Conservation (phyloP, 495 filamentous ascomycete genomes). For the Penicillium argentinense region DNA sequence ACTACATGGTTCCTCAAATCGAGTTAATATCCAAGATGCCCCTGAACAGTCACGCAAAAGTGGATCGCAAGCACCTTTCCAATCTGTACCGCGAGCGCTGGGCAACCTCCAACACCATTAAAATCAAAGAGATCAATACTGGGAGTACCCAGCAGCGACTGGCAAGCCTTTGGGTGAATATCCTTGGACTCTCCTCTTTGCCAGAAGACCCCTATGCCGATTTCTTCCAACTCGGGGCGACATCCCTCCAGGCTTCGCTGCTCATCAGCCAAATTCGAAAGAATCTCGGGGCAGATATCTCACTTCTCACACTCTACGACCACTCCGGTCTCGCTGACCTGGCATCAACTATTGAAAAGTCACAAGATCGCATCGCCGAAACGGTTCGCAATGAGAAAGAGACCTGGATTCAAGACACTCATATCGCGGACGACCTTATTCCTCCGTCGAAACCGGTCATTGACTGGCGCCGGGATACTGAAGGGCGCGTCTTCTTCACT, state of each 20-base stretch:
- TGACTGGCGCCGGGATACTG: constrained; percentile 14
- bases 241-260: constrained; percentile 10
- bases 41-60: constrained; percentile 15
- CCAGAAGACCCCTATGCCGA: constrained; percentile 1
- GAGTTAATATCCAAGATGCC: constrained; percentile 14
- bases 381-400: constrained; percentile 6
- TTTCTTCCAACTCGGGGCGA: constrained; percentile 15
- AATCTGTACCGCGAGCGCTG: constrained; percentile 1
- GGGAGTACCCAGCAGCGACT: not conserved
- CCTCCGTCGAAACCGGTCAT: not conserved
- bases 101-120: not conserved
- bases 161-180: constrained; percentile 1
- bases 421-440: constrained; percentile 5
- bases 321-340: not conserved
- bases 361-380: not conserved
- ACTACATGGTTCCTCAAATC: constrained; percentile 15
- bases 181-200: constrained; percentile 3
- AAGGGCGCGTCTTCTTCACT: constrained; percentile 60
- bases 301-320: constrained; percentile 10
- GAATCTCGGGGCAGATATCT: not conserved
- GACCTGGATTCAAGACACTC: constrained; percentile 7
- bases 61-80: constrained; percentile 15
- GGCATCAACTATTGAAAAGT: not conserved
- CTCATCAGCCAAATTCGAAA: constrained; percentile 8
- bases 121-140: not conserved